Evolutionary conservation across 2,329 filamentous ascomycete genomes (phyloP).

Genomic region (Clonostachys rhizophaga): DNA sequence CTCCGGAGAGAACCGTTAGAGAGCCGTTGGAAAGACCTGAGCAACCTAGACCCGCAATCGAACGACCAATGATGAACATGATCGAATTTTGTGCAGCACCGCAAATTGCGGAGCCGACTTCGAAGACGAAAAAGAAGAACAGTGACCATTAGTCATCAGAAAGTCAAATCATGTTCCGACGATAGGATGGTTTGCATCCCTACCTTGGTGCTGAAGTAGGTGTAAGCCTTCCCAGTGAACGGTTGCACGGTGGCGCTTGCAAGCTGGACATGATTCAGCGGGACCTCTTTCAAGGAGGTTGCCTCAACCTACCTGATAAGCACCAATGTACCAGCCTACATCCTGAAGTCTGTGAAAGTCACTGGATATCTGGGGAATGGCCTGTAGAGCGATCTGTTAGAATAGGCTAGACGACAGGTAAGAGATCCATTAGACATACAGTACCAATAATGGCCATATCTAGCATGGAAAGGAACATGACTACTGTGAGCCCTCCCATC

Average conservation of each 20-base stretch:
- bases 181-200: not conserved
- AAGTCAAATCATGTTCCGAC: not conserved
- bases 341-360: constrained; percentile 41
- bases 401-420: not conserved
- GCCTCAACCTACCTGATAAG: constrained; percentile 35
- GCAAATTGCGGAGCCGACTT: constrained; percentile 11
- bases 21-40: constrained; percentile 9
- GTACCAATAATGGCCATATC: constrained; percentile 46
- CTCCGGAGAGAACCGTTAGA: constrained; percentile 9
- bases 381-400: constrained; percentile 9
- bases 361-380: constrained; percentile 40
- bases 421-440: constrained; percentile 18
- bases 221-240: constrained; percentile 42
- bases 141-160: constrained; percentile 5
- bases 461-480: constrained; percentile 36
- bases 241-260: constrained; percentile 39
- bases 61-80: constrained; percentile 12
- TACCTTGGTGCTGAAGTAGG: constrained; percentile 34
- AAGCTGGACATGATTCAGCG: not conserved
- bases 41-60: constrained; percentile 10
- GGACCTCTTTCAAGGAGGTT: not conserved
- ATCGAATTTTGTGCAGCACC: constrained; percentile 7
- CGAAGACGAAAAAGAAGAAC: constrained; percentile 9
- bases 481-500: constrained; percentile 24
- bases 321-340: constrained; percentile 48